phyloP scores from a whole-genome alignment of 1,139 yeast species.

The Lodderomyces oxycetoniae region DNA sequence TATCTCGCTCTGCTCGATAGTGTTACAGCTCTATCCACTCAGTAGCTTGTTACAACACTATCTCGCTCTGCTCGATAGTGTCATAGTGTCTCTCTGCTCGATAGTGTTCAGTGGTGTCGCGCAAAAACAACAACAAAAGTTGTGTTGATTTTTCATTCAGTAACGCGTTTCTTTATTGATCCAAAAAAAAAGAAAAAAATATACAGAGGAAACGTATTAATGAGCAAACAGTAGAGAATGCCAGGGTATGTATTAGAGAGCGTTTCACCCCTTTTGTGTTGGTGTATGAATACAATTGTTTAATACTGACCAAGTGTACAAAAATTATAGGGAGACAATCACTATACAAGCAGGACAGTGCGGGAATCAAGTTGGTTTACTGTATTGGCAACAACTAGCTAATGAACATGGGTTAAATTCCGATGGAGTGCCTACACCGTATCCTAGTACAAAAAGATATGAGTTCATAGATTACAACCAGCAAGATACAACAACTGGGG shows the following conservation, averaged over 20 bases:
- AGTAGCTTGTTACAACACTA: too few species aligned
- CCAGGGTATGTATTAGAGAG: constrained; percentile 29
- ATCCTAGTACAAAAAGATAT: constrained; percentile 15
- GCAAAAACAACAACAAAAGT: too few species aligned
- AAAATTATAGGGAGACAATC: constrained; percentile 38
- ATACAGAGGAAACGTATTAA: not conserved
- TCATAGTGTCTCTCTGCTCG: too few species aligned
- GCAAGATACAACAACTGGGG: not conserved
- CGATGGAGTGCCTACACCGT: constrained; percentile 56
- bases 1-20: too few species aligned
- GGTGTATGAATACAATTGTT: too few species aligned
- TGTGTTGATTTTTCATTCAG: too few species aligned
- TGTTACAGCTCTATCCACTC: too few species aligned
- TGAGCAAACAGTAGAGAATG: constrained; percentile 15
- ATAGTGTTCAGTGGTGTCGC: too few species aligned
- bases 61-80: too few species aligned
- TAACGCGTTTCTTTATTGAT: not conserved
- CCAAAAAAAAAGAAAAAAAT: constrained; percentile 3
- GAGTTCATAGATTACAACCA: constrained; percentile 2
- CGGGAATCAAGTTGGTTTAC: constrained; percentile 92
- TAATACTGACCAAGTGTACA: too few species aligned
- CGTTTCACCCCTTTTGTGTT: too few species aligned
- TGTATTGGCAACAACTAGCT: constrained; percentile 90
- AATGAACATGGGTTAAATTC: constrained; percentile 77
- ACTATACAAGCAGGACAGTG: constrained; percentile 72